Conservation (phyloP, 2,329 filamentous ascomycete species). For the Geoglossum cookeanum region DNA sequence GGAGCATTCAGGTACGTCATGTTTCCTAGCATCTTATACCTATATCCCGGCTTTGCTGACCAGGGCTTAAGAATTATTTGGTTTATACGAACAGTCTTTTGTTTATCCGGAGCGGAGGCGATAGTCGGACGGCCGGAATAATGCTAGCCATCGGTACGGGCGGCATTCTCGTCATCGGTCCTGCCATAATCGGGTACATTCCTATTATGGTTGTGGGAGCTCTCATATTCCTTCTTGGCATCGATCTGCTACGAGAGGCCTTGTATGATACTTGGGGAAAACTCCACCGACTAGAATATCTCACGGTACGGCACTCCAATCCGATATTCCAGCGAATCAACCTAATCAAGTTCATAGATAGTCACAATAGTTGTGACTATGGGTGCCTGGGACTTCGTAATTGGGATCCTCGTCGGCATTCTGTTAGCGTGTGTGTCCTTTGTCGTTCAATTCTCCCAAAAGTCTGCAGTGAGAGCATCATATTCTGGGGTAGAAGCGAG, state of each 20-base stretch:
- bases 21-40: background rate
- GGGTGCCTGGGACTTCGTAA: slow-evolving; percentile 92
- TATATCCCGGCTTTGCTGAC: background rate
- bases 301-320: slow-evolving; percentile 39
- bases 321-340: background rate
- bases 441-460: slow-evolving; percentile 75
- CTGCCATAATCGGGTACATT: slow-evolving; percentile 78
- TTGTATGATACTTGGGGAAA: slow-evolving; percentile 78
- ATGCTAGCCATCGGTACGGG: slow-evolving; percentile 67
- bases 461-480: slow-evolving; percentile 75
- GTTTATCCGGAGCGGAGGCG: slow-evolving; percentile 82
- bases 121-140: slow-evolving; percentile 68
- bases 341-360: slow-evolving; percentile 28
- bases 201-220: slow-evolving; percentile 94
- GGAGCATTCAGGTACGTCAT: slow-evolving; percentile 50
- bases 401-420: slow-evolving; percentile 83
- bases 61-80: slow-evolving; percentile 54
- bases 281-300: slow-evolving; percentile 68
- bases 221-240: slow-evolving; percentile 84
- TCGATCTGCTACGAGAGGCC: slow-evolving; percentile 78
- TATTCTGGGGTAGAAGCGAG: slow-evolving; percentile 79
- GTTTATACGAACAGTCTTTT: slow-evolving; percentile 97
- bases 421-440: slow-evolving; percentile 79
- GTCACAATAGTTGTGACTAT: slow-evolving; percentile 83
- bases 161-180: slow-evolving; percentile 68